Conservation (phyloP, 2,329 filamentous ascomycete genomes). For the Aspergillus phoenicis region DNA sequence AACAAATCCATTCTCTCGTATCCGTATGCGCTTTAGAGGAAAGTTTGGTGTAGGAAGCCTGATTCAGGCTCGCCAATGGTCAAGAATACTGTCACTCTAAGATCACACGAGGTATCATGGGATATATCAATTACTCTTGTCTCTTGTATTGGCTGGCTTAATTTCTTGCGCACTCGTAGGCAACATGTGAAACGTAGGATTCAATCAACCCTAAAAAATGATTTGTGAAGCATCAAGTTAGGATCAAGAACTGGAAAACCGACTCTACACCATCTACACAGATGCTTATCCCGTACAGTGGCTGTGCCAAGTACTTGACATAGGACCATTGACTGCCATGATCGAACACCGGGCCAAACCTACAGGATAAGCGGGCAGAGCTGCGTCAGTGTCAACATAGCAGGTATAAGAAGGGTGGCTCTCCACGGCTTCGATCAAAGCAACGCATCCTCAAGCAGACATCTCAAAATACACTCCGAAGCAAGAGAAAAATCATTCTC, state of each 20-base stretch:
- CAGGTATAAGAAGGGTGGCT: not conserved
- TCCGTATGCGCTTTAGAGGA: not conserved
- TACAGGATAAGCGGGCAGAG: not conserved
- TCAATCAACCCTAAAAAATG: not conserved
- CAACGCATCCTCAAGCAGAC: not conserved
- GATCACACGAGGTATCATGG: not conserved
- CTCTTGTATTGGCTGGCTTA: not conserved
- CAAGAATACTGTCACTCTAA: not conserved
- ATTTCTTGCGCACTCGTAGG: not conserved
- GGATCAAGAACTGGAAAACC: not conserved
- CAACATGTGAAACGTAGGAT: not conserved
- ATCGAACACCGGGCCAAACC: not conserved
- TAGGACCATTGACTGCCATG: not conserved
- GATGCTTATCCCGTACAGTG: not conserved
- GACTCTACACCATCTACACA: not conserved
- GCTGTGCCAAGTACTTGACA: not conserved
- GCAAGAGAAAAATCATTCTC: not conserved
- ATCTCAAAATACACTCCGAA: not conserved
- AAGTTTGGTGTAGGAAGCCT: not conserved
- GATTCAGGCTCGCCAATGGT: not conserved
- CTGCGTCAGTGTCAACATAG: not conserved
- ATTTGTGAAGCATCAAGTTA: not conserved
- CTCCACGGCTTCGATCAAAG: not conserved
- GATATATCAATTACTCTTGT: not conserved
- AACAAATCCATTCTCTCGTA: not conserved